These are phyloP conservation scores for Saccharomyces pastorianus DNA, from an alignment of 1,139 yeast species.

Conservation along the genomic window DNA sequence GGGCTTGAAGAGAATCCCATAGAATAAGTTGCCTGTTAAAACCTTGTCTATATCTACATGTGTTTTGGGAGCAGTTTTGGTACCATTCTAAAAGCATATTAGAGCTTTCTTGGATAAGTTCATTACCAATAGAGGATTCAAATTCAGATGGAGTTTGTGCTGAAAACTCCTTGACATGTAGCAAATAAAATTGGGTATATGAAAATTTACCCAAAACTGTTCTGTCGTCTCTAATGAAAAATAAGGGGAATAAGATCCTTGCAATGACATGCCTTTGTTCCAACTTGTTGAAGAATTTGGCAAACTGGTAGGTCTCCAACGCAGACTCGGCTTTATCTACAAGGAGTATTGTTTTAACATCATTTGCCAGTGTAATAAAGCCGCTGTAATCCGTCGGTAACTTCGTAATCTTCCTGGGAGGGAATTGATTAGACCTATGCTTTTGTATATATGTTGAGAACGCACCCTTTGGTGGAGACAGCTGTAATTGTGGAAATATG, in stretches of 20 bases:
- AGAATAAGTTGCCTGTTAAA: conserved; percentile 46
- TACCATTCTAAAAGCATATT: conserved; percentile 48
- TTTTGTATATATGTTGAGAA: conserved; percentile 46
- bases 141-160: conserved; percentile 2
- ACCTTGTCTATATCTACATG: conserved; percentile 75
- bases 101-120: conserved; percentile 17
- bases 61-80: conserved; percentile 57
- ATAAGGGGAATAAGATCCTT: conserved; percentile 55
- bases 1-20: conserved; percentile 80
- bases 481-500: not conserved
- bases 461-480: conserved; percentile 36
- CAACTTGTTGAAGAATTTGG: conserved; percentile 28
- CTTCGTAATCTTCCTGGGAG: conserved; percentile 40
- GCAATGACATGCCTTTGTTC: conserved; percentile 43
- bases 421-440: conserved; percentile 49
- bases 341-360: conserved; percentile 32
- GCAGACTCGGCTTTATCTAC: conserved; percentile 35
- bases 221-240: conserved; percentile 52
- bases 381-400: conserved; percentile 29
- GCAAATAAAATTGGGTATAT: conserved; percentile 26
- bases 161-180: conserved; percentile 31
- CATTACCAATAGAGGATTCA: not conserved
- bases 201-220: conserved; percentile 39
- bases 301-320: conserved; percentile 30
- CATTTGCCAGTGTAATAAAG: conserved; percentile 22